These are phyloP conservation scores for Wickerhamomyces sp. DNA, from an alignment of 1,139 yeast species.

Conservation along the genomic window DNA sequence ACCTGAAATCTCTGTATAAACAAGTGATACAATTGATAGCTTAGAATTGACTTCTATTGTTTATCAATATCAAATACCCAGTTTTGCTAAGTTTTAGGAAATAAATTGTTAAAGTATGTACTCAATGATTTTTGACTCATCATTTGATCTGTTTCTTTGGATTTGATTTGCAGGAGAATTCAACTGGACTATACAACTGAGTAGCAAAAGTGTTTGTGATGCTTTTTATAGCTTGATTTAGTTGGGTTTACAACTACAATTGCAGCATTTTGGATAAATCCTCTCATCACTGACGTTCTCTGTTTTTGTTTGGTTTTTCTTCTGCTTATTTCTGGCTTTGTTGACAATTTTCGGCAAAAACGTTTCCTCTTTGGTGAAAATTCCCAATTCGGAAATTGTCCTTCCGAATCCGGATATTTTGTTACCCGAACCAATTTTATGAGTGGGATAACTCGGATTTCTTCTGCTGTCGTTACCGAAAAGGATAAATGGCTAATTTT, in stretches of 20 bases:
- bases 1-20: constrained; percentile 1
- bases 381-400: background rate
- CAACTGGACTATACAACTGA: no score
- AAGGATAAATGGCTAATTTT: background rate
- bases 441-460: background rate
- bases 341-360: background rate
- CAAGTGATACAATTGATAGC: constrained; percentile 5
- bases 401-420: background rate
- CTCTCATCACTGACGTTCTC: background rate
- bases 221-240: no score
- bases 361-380: constrained; percentile 1
- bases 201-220: no score
- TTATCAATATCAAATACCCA: constrained; percentile 12
- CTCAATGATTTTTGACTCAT: background rate
- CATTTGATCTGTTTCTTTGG: background rate
- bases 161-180: no score
- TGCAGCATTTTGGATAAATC: no score
- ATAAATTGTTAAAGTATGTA: constrained; percentile 19
- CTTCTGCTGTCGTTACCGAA: background rate
- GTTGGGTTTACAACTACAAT: no score
- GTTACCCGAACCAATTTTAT: background rate
- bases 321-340: background rate
- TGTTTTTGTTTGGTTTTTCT: background rate
- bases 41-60: constrained; percentile 13
- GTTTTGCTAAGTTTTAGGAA: constrained; percentile 15